Evolutionary conservation across 2,329 filamentous ascomycete species (phyloP), one percentile per base, ranked within the genome.

Genomic region (Penicillium sp.): DNA sequence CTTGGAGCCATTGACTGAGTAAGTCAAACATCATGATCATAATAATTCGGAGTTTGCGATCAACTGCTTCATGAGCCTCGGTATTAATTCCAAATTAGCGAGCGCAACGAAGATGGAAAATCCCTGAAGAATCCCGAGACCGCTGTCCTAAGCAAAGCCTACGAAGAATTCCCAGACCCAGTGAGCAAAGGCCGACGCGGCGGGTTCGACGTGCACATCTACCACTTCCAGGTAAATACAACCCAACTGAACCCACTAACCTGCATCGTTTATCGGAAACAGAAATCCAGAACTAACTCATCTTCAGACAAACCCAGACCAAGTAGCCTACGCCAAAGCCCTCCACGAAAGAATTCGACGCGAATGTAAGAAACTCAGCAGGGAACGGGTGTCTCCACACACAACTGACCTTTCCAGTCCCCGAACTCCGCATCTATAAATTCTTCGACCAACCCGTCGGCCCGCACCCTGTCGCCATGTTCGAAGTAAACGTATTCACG

Each of bases 171-270:
- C 65, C 74, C 82, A 0, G 80, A 83, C 3, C 90, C 91, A 0
- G 78, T 96, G 31, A 80, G 85, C 45, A 90, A 88, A 56, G 86
- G 82, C 3, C 72, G 69, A 2, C 81, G 85, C 6, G 90, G 90
- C 37, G 92, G 87, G 11, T 96, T 96, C 63, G 92, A 96, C 70
- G 76, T 96, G 16, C 92, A 96, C 73, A 87, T 96, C 66, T 96
- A 96, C 76, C 90, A 91, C 73, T 84, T 87, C 61, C 84, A 87
- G 63, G 76, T 78, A 29, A 31, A 26, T 4, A 47, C 3, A 24
- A 27, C 9, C 16, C n/a, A 4, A 7, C 35, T 8, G 29, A 6
- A 5, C 1, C 4, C 29, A 31, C 13, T 13, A 31, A 7, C 13
- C 31, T 33, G 7, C 31, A 14, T 33, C 13, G 14, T 1, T 33